A percentile compares a stretch with the other conserved stretches of the same genome.
Conservation (phyloP, 169 alveolate species). For the Plasmodium fragile region DNA sequence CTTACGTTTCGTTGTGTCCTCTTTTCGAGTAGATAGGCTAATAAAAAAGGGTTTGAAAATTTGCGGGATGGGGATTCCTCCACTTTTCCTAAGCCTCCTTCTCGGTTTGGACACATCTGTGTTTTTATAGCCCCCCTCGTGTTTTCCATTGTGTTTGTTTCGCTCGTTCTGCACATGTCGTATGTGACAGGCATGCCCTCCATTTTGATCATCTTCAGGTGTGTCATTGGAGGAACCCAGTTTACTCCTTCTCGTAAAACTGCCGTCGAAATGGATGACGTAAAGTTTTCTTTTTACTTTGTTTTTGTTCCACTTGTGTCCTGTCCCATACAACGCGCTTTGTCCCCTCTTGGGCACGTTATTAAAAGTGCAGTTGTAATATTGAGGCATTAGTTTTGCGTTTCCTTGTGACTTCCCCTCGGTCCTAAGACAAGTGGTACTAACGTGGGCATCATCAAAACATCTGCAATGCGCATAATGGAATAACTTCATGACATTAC, state of each 20-base stretch:
- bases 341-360: neutral
- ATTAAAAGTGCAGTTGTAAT: conserved; percentile 2
- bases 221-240: neutral
- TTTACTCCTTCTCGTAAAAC: neutral
- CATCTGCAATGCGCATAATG: conserved; percentile 20
- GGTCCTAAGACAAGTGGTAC: neutral
- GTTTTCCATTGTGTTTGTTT: neutral
- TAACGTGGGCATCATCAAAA: conserved; percentile 4
- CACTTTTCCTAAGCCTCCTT: neutral
- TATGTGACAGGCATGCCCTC: neutral
- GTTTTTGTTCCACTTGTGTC: neutral
- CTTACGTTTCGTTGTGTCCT: conserved; percentile 8
- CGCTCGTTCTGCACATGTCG: neutral
- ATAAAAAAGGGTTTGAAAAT: conserved; percentile 8
- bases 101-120: neutral
- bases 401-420: conserved; percentile 6
- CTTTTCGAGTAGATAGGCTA: neutral
- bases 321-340: neutral
- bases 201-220: neutral
- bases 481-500: conserved; percentile 12
- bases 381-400: neutral
- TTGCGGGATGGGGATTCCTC: neutral
- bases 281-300: neutral
- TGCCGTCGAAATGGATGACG: neutral
- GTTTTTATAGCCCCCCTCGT: neutral